Evolutionary conservation across 305 asterid genomes (phyloP).

Genomic region (Solanum chacoense): DNA sequence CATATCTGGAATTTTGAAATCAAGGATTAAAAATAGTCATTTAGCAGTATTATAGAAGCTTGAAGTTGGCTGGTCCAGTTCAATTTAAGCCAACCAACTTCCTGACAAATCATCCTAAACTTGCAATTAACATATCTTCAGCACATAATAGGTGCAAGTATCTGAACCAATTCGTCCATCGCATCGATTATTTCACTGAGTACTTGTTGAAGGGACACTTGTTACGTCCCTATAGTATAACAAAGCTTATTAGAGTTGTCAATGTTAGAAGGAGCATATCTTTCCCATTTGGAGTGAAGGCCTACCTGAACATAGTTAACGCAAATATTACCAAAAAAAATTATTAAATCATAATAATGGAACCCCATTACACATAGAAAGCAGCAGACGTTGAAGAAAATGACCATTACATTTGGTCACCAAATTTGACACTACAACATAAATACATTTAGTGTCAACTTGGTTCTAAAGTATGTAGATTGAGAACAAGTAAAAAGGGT

Average conservation of each 20-base stretch:
- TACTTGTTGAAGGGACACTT: neutral
- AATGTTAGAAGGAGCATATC: neutral
- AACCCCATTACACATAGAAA: neutral
- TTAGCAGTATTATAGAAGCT: neutral
- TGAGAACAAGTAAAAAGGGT: neutral
- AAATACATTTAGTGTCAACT: neutral
- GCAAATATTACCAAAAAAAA: neutral
- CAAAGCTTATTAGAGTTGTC: neutral
- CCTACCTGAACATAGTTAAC: neutral
- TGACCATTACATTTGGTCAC: neutral
- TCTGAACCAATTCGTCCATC: neutral
- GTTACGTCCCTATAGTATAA: neutral
- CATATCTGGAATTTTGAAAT: neutral
- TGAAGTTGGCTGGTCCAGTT: neutral
- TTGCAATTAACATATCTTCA: neutral
- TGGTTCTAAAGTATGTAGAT: neutral
- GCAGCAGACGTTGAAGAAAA: neutral
- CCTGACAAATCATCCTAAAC: neutral
- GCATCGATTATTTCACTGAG: neutral
- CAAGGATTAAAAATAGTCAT: neutral
- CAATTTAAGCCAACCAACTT: neutral
- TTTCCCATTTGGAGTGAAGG: neutral
- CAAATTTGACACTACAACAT: neutral
- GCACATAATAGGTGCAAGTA: neutral
- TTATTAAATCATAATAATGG: neutral